phyloP scores from a whole-genome alignment of 2,329 filamentous ascomycete genomes.

The Rhinocladiella mackenziei region DNA sequence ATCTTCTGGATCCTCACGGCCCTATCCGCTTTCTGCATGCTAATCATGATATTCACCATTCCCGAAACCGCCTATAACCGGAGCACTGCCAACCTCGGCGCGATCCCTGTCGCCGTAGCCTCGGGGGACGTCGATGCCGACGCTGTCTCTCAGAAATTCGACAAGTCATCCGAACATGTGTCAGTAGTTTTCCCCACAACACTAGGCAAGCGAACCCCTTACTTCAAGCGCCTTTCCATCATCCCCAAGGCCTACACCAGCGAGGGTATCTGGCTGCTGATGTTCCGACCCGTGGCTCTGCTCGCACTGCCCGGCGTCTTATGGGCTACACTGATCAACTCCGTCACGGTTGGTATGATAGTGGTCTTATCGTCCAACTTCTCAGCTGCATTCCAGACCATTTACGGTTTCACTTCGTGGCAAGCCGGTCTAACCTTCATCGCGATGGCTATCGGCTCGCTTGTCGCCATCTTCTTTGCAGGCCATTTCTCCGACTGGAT shows the following conservation, averaged over 20 bases:
- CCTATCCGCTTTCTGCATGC: constrained; percentile 1
- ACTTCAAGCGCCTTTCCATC: constrained; percentile 3
- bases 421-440: constrained; percentile 47
- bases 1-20: constrained; percentile 5
- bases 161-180: constrained; percentile 4
- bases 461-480: constrained; percentile 49
- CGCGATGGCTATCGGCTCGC: constrained; percentile 51
- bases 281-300: constrained; percentile 19
- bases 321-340: constrained; percentile 27
- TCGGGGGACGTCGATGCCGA: background rate
- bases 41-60: constrained; percentile 4
- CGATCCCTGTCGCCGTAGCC: background rate
- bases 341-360: constrained; percentile 32
- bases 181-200: background rate
- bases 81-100: background rate
- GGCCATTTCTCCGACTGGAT: constrained; percentile 51
- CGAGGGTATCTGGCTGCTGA: constrained; percentile 5
- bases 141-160: background rate
- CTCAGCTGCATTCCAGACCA: constrained; percentile 19
- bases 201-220: constrained; percentile 2
- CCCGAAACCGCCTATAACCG: constrained; percentile 5
- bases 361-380: constrained; percentile 29
- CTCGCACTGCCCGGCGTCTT: constrained; percentile 22
- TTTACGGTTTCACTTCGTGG: constrained; percentile 2
- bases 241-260: constrained; percentile 1